Conservation (phyloP, 495 filamentous ascomycete genomes). For the Aspergillus mulundensis region DNA sequence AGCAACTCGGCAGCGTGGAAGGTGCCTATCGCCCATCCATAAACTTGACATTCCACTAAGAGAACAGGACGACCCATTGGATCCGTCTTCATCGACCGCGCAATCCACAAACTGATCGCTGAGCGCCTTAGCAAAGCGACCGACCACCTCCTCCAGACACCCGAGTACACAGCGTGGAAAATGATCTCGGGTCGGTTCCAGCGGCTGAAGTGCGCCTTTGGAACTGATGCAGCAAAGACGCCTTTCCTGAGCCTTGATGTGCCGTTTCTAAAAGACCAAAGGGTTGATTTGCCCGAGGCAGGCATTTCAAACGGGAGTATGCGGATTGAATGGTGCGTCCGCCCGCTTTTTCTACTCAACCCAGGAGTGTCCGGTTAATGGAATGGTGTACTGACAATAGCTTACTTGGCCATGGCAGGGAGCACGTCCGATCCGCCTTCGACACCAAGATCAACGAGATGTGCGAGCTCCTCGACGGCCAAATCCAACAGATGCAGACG, state of each 20-base stretch:
- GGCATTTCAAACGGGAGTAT: conserved; percentile 32
- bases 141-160: conserved; percentile 17
- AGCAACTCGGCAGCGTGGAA: conserved; percentile 39
- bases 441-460: conserved; percentile 54
- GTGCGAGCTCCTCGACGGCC: conserved; percentile 47
- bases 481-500: conserved; percentile 47
- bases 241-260: conserved; percentile 30
- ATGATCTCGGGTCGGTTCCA: conserved; percentile 40
- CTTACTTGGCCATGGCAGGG: too few species aligned
- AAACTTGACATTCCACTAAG: too few species aligned
- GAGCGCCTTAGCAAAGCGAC: conserved; percentile 20
- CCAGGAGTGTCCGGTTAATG: too few species aligned
- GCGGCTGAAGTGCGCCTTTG: conserved; percentile 37
- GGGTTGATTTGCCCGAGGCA: conserved; percentile 20
- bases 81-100: conserved; percentile 36
- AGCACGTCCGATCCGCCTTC: conserved; percentile 30
- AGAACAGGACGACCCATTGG: conserved; percentile 36
- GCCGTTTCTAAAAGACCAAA: conserved; percentile 18
- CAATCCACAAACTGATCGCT: conserved; percentile 23
- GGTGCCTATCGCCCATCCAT: too few species aligned
- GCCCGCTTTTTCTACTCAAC: too few species aligned
- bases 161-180: conserved; percentile 23
- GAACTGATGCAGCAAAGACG: conserved; percentile 23
- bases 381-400: too few species aligned
- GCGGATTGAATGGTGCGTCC: conserved; percentile 33